These are phyloP conservation scores for Rubus idaeus DNA, from an alignment of 306 rosid genomes.

Conservation along the genomic window DNA sequence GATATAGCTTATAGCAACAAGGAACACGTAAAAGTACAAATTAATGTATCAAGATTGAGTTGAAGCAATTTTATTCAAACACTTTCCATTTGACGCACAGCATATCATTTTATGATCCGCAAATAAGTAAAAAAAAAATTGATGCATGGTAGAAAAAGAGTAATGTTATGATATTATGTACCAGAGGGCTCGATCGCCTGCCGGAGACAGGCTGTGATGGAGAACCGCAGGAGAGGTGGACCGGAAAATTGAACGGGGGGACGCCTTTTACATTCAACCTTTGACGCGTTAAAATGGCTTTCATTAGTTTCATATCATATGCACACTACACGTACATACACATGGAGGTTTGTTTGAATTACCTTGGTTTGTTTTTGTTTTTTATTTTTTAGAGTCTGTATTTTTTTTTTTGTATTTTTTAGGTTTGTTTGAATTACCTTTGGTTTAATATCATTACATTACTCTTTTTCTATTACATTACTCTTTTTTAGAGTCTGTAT, in stretches of 20 bases:
- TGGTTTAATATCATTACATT: too few relatives aligned
- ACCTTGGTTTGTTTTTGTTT: too few relatives aligned
- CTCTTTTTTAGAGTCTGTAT: too few relatives aligned
- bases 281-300: neutral
- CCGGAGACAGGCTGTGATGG: neutral
- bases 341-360: neutral
- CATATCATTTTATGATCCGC: neutral
- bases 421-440: too few relatives aligned
- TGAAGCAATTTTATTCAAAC: too few relatives aligned
- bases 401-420: neutral
- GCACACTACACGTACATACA: neutral
- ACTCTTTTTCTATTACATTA: too few relatives aligned
- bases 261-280: neutral
- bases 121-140: neutral
- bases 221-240: neutral
- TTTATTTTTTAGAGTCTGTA: too few relatives aligned
- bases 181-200: constrained; percentile 11
- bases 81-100: too few relatives aligned
- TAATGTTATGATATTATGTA: neutral
- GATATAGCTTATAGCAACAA: too few relatives aligned
- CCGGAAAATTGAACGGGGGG: neutral
- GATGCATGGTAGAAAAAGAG: neutral
- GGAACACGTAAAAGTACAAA: neutral
- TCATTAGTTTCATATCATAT: neutral
- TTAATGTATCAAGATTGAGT: neutral